Evolutionary conservation across 1,284 basidiomycete species (phyloP), one percentile per base, ranked within the genome.

Genomic region (Malassezia japonica): DNA sequence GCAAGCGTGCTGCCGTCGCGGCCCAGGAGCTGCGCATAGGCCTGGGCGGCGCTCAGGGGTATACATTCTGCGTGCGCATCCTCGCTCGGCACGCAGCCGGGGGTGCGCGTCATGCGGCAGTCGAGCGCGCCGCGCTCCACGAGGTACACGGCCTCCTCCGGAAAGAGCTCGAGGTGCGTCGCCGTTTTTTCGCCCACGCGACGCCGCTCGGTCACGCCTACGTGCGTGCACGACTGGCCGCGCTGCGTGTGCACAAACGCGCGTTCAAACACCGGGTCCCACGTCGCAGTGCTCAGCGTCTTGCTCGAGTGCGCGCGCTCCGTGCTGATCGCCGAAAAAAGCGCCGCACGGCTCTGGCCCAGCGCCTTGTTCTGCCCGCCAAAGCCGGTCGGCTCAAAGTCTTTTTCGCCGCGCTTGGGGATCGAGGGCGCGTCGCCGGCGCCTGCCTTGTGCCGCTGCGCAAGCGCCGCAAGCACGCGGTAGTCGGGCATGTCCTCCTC

Each of bases 121-220:
- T 61, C 59, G 18, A 61, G 46, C 6, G 47, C 47, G 15, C 91
- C 91, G 32, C 90, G 78, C 73, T 96, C 92, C 38, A 91, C 79
- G 25, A 96, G 79, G 75, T 94, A 96, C 7, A 96, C 78, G 0
- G 87, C 82, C 75, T 96, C 92, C 75, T 98, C 92, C 0, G 92
- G 92, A 2, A 95, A 77, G 0, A 98, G 77, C 64, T 94, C 88
- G n/a, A 74, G 64, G 15, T 37, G 58, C 37, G 12, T 67, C 56
- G 34, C 27, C 6, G 24, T 16, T 1, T 13, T 13, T 23, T 59
- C 38, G 18, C 29, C 46, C 4, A 29, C 25, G 7, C n/a, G 6
- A 0, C 50, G 39, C 6, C 56, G 41, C 18, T 41, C 35, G 4
- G 64, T 64, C 6, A 64, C 48, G 8, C 69, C 69, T 9, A 69